phyloP scores from a whole-genome alignment of 179 eudicot species.

The Beta lomatogona region DNA sequence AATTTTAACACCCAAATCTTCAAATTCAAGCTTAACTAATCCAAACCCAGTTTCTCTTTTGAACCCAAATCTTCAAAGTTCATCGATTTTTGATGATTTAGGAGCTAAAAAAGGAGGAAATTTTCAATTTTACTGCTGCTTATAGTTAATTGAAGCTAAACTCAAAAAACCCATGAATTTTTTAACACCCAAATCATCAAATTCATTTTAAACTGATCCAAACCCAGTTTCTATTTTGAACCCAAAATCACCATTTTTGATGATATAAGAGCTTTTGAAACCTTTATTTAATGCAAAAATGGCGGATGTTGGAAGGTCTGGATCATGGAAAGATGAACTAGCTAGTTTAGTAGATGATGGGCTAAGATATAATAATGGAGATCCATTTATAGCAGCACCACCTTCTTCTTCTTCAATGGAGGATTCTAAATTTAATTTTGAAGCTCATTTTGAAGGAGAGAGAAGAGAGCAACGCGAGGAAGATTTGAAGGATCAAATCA shows the following conservation, averaged over 20 bases:
- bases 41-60: neutral
- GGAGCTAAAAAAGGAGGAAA: no score
- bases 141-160: neutral
- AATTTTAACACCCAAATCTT: neutral
- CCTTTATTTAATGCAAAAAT: conserved; percentile 29
- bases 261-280: neutral
- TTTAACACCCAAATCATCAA: neutral
- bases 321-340: conserved; percentile 78
- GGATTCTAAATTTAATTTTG: conserved; percentile 32
- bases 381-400: conserved; percentile 23
- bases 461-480: conserved; percentile 55
- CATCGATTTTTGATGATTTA: neutral
- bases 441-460: conserved; percentile 24
- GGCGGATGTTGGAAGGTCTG: conserved; percentile 46
- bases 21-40: conserved; percentile 1
- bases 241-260: neutral
- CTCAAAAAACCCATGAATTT: neutral
- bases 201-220: neutral
- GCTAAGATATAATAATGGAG: conserved; percentile 41
- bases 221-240: neutral
- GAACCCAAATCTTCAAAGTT: neutral
- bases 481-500: conserved; percentile 69
- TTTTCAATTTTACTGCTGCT: neutral
- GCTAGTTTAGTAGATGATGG: conserved; percentile 69
- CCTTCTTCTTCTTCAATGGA: conserved; percentile 6